Evolutionary conservation across 495 filamentous ascomycete species (phyloP).

Genomic region (Tuber calosporum): DNA sequence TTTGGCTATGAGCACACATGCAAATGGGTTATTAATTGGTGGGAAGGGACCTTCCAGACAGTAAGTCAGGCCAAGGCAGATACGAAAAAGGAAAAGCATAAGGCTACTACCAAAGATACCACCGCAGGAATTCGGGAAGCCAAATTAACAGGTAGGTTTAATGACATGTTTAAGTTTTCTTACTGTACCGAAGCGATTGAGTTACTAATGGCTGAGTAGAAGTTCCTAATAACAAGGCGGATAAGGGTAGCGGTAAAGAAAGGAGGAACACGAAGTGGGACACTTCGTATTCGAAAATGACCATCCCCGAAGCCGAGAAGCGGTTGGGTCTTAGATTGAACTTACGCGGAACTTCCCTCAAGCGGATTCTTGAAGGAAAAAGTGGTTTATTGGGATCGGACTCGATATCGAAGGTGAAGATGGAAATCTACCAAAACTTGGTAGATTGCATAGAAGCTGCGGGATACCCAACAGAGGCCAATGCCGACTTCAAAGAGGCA

Average conservation of each 20-base stretch:
- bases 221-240: no score
- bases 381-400: background rate
- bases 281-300: slow-evolving; percentile 16
- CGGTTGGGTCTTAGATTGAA: slow-evolving; percentile 1
- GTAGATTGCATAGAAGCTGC: slow-evolving; percentile 10
- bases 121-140: no score
- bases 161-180: no score
- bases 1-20: no score
- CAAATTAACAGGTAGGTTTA: no score
- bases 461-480: slow-evolving; percentile 13
- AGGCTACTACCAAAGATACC: no score
- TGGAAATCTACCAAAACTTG: slow-evolving; percentile 12
- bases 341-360: background rate
- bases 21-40: no score
- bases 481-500: slow-evolving; percentile 19
- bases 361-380: background rate
- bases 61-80: background rate
- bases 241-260: no score
- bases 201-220: no score
- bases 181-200: no score
- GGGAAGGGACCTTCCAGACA: background rate
- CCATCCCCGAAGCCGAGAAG: slow-evolving; percentile 1
- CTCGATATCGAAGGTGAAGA: slow-evolving; percentile 8
- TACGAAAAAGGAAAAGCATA: background rate
- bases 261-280: slow-evolving; percentile 11